Conservation (phyloP, 352 stramenopile genomes). For the Globisporangium recalcitrans region DNA sequence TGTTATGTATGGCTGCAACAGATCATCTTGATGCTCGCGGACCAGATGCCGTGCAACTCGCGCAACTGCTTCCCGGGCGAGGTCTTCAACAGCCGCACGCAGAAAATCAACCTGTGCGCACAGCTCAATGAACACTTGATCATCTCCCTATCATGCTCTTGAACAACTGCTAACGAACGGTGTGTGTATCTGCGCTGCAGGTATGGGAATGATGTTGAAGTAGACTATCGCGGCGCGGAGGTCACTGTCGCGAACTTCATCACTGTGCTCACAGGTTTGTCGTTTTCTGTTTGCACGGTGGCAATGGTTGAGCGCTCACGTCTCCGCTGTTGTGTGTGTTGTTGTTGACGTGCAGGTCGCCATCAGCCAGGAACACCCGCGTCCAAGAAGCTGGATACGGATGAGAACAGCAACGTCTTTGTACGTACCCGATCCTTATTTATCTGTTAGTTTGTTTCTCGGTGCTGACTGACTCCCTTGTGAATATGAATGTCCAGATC, state of each 20-base stretch:
- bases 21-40: conserved; percentile 95
- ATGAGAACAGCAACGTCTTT: conserved; percentile 89
- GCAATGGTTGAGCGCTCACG: neutral
- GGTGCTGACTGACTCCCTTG: too few relatives aligned
- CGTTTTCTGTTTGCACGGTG: neutral
- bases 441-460: too few relatives aligned
- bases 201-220: conserved; percentile 89
- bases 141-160: conserved; percentile 1
- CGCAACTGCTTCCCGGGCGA: conserved; percentile 88
- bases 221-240: conserved; percentile 94
- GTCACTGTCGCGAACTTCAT: conserved; percentile 97
- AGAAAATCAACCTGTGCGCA: conserved; percentile 84
- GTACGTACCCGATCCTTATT: too few relatives aligned
- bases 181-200: conserved; percentile 11
- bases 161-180: neutral
- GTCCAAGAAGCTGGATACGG: conserved; percentile 86
- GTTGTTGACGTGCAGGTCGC: conserved; percentile 37
- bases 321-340: neutral
- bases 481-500: conserved; percentile 37
- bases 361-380: conserved; percentile 85
- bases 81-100: conserved; percentile 86
- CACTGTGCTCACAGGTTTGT: conserved; percentile 84
- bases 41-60: conserved; percentile 94
- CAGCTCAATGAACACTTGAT: neutral
- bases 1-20: conserved; percentile 17